Percentiles rank a stretch among this genome's conserved stretches.
Evolutionary conservation across 805 yeast species (phyloP).

Genomic region (Saturnispora serradocipensis): DNA sequence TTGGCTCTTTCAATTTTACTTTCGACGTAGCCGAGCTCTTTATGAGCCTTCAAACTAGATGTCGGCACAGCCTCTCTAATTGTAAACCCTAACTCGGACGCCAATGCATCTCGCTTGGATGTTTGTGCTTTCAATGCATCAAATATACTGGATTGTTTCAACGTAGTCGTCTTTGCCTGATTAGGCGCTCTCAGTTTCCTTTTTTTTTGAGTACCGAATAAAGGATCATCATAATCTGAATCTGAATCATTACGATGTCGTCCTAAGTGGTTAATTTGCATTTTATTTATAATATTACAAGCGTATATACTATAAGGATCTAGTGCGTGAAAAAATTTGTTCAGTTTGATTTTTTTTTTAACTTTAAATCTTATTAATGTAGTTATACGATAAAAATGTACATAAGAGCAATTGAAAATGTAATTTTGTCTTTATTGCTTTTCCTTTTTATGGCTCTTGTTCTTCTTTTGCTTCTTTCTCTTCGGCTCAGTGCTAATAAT

Average conservation of each 20-base stretch:
- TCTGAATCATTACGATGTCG: background rate
- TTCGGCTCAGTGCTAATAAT: slow-evolving; percentile 20
- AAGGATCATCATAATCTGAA: slow-evolving; percentile 5
- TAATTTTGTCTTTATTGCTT: background rate
- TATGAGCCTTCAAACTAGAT: background rate
- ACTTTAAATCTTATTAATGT: background rate
- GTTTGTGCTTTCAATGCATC: background rate
- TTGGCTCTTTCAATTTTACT: background rate
- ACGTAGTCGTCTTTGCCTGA: background rate
- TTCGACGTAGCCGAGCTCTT: background rate
- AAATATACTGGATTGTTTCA: slow-evolving; percentile 1
- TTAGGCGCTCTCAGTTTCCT: background rate
- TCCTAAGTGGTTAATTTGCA: background rate
- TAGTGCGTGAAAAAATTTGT: too few species aligned
- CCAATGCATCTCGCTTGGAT: background rate
- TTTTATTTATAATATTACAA: too few species aligned
- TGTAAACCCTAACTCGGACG: slow-evolving; percentile 1
- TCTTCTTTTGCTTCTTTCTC: slow-evolving; percentile 7
- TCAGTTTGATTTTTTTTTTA: slow-evolving; percentile 1
- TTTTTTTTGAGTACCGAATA: background rate
- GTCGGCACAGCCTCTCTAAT: background rate
- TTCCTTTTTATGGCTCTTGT: slow-evolving; percentile 20
- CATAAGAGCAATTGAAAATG: background rate
- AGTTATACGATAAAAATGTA: background rate
- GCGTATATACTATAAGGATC: too few species aligned